Evolutionary conservation across 148 eudicot species (phyloP).

Genomic region (Euryodendron excelsum): DNA sequence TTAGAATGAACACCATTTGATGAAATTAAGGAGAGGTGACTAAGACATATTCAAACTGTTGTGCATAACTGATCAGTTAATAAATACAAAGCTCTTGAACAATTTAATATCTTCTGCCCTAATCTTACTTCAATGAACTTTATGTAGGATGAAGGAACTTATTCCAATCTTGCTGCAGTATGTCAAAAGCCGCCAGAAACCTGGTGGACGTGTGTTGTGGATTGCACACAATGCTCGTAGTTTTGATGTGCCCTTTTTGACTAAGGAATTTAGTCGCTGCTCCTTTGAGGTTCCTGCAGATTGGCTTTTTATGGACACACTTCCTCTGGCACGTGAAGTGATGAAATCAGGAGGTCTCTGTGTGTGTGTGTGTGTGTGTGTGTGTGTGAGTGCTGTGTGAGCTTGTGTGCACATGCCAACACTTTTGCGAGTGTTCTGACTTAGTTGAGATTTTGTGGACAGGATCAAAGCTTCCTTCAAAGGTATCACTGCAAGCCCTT

Average conservation of each 20-base stretch:
- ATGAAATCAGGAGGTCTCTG: conserved; percentile 54
- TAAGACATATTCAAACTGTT: too few relatives aligned
- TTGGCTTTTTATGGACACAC: conserved; percentile 78
- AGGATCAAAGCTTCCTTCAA: conserved; percentile 39
- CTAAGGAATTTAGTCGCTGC: conserved; percentile 59
- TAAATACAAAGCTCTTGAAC: neutral
- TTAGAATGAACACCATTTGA: too few relatives aligned
- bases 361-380: conserved; percentile 14
- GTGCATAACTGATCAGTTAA: neutral
- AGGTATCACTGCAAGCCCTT: conserved; percentile 44
- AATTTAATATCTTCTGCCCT: neutral
- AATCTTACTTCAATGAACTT: conserved; percentile 9
- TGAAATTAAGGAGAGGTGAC: too few relatives aligned
- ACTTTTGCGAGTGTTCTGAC: neutral
- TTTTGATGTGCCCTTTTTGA: conserved; percentile 79
- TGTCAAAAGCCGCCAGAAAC: conserved; percentile 67
- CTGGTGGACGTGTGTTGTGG: conserved; percentile 63
- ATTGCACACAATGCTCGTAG: conserved; percentile 70
- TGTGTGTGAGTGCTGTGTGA: neutral
- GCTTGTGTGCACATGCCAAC: neutral
- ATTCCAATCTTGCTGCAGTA: conserved; percentile 72
- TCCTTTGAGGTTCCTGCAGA: conserved; percentile 56
- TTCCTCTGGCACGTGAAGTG: conserved; percentile 61
- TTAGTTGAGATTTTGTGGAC: conserved; percentile 18
- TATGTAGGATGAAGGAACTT: conserved; percentile 79